Conservation (phyloP, 441 rosid genomes). For the Mallotus repandus region DNA sequence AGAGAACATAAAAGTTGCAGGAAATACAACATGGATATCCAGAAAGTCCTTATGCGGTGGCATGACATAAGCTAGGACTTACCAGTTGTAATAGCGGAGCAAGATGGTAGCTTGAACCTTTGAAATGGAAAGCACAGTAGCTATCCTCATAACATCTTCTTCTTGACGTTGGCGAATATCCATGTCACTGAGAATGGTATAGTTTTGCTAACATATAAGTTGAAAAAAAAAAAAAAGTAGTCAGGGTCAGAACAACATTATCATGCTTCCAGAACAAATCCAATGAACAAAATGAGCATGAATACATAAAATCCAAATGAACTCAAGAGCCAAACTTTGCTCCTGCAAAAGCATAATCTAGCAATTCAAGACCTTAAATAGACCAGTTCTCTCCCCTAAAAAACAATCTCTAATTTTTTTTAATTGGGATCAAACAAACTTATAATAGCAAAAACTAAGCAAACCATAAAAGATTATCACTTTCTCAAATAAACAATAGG, state of each 20-base stretch:
- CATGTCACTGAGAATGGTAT: conserved; percentile 56
- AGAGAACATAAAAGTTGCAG: background rate
- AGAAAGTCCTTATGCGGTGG: no score
- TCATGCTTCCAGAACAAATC: background rate
- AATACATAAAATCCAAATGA: background rate
- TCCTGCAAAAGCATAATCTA: no score
- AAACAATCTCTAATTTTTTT: background rate
- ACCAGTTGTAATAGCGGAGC: conserved; percentile 82
- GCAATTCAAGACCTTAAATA: background rate
- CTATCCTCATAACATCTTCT: conserved; percentile 65
- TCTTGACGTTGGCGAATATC: conserved; percentile 69
- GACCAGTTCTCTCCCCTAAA: background rate
- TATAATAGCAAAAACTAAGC: background rate
- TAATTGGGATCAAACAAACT: background rate
- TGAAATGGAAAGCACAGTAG: conserved; percentile 74
- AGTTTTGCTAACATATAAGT: conserved; percentile 45
- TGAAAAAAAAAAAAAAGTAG: conserved; percentile 13
- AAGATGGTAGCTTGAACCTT: conserved; percentile 55
- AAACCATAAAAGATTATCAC: background rate
- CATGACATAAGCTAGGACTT: background rate
- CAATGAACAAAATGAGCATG: background rate
- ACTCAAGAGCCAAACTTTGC: background rate
- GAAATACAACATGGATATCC: background rate
- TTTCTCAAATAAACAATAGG: background rate
- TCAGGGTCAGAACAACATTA: background rate